Conservation (phyloP, 2,329 filamentous ascomycete genomes). For the Nakataea oryzae region DNA sequence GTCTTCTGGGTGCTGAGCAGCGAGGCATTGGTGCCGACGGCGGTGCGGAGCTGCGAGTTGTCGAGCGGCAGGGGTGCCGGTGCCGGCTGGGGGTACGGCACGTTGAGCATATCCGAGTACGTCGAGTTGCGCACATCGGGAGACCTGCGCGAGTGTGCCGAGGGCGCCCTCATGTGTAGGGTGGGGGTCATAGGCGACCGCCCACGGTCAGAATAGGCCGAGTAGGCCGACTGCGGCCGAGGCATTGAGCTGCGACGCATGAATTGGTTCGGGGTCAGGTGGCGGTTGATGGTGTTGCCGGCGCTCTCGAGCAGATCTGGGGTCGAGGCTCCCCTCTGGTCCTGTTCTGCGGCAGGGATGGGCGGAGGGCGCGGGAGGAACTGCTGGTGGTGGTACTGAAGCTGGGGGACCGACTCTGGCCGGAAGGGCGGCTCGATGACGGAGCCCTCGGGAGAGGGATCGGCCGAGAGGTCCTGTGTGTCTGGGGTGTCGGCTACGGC, state of each 20-base stretch:
- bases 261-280: constrained; percentile 48
- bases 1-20: constrained; percentile 87
- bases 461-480: constrained; percentile 24
- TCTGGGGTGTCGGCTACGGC: constrained; percentile 35
- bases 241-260: constrained; percentile 47
- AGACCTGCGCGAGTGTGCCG: constrained; percentile 40
- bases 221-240: constrained; percentile 69
- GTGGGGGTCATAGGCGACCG: constrained; percentile 42
- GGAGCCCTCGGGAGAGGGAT: constrained; percentile 40
- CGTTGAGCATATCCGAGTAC: constrained; percentile 51
- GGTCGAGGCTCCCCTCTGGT: constrained; percentile 34
- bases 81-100: constrained; percentile 70
- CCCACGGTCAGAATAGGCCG: constrained; percentile 62
- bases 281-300: constrained; percentile 40
- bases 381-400: constrained; percentile 51
- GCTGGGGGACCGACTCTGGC: constrained; percentile 38
- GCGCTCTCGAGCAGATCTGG: constrained; percentile 41
- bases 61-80: constrained; percentile 60
- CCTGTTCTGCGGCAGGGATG: constrained; percentile 23
- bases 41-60: constrained; percentile 68
- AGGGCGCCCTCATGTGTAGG: constrained; percentile 34
- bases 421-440: constrained; percentile 29
- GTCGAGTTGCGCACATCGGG: constrained; percentile 42
- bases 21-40: constrained; percentile 81
- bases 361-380: constrained; percentile 31